These are phyloP conservation scores for Iris pallida DNA, from an alignment of 116 monocot genomes.

Conservation along the genomic window DNA sequence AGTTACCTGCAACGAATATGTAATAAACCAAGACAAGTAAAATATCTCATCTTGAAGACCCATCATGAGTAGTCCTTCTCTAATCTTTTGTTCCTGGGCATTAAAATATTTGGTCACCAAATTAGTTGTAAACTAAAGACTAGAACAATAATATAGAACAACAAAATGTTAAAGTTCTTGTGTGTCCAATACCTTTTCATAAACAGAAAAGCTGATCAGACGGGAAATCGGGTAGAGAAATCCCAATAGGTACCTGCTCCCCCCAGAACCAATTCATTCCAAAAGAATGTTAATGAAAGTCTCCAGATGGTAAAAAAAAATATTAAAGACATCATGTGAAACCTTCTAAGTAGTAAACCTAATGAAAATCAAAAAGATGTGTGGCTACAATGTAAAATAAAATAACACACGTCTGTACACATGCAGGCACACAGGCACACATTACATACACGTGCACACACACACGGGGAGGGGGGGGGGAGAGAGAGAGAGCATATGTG, in stretches of 20 bases:
- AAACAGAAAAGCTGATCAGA: conserved; percentile 74
- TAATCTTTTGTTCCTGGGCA: conserved; percentile 83
- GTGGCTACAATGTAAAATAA: no score
- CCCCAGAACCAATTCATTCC: conserved; percentile 6
- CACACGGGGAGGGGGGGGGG: background rate
- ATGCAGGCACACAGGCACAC: no score
- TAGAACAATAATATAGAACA: background rate
- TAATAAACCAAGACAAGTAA: conserved; percentile 89
- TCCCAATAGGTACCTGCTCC: conserved; percentile 71
- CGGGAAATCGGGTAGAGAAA: conserved; percentile 90
- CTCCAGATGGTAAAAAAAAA: background rate
- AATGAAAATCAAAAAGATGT: background rate
- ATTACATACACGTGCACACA: background rate
- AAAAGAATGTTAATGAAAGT: background rate
- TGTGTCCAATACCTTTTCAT: conserved; percentile 56
- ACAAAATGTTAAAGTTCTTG: background rate
- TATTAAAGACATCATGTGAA: background rate
- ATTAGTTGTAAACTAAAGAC: background rate
- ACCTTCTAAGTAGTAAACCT: background rate
- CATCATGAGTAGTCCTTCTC: conserved; percentile 94
- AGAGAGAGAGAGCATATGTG: no score
- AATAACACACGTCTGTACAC: no score
- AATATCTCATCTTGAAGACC: conserved; percentile 79
- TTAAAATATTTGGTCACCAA: conserved; percentile 5
- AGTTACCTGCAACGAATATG: conserved; percentile 72